Base-by-base conservation (phyloP, 768 basidiomycete species). In the Gymnopilus junonius region DNA sequence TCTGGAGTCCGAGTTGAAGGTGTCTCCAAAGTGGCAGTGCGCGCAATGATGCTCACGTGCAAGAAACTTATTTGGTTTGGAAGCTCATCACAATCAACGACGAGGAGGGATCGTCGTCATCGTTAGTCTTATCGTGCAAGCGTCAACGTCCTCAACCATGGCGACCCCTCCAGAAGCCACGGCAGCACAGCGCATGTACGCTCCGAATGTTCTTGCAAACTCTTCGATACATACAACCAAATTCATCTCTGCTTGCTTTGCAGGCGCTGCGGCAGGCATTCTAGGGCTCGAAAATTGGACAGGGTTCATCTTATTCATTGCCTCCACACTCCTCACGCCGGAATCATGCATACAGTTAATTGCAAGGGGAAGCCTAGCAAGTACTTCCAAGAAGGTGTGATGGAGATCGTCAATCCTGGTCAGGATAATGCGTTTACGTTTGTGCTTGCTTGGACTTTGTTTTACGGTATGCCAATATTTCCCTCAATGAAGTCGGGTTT, bases 341-440 rank as follows among this genome's bases (percentile, higher is more conserved):
- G 83, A 6, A 83, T 84, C 64, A 83, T 94, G 29, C 86, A 86
- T 64, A 72, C 80, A 27, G 73, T 95, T 67, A 95, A 93, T 69
- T 95, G 92, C 77, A 80, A 82, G 56, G 86, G 87, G 3, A 80
- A 79, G 32, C 89, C 91, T 0, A 67, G 75, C 42, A 90, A 86
- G 68, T 93, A 87, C 74, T 77, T 71, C 40, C 69, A 82, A 45
- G 87, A 87, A 4, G 91, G 91, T 2, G 70, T 86, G 63, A 77
- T 82, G 75, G 91, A 91, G 58, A 77, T 97, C 37, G 77, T 89
- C 50, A 94, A 90, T 64, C 90, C 95, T 0, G 94, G 94, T 10
- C 92, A 95, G 76, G 95, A 97, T 75, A 95, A 94, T 66, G 79
- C 90, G 17, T 93, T 94, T 70, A 93, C 94, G 3, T 98, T 96